phyloP scores from a whole-genome alignment of 805 yeast species.

The Hanseniaspora jakobsenii region DNA sequence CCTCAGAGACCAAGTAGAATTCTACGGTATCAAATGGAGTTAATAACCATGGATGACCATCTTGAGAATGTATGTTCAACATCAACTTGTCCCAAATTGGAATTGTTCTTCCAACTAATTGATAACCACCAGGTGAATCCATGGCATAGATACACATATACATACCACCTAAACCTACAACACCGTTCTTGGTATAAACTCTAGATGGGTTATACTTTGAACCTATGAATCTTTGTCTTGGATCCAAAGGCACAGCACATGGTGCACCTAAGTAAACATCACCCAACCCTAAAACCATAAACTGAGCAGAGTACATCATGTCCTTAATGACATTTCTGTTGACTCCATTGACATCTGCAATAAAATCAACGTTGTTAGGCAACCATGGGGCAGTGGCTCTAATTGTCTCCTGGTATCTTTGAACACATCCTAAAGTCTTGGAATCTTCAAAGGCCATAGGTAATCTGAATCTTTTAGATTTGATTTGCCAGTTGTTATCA shows the following conservation, averaged over 20 bases:
- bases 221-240: slow-evolving; percentile 85
- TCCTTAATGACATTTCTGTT: slow-evolving; percentile 64
- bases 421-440: slow-evolving; percentile 77
- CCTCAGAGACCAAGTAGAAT: slow-evolving; percentile 83
- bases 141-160: slow-evolving; percentile 97
- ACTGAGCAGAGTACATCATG: slow-evolving; percentile 79
- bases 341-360: slow-evolving; percentile 77
- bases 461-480: slow-evolving; percentile 66
- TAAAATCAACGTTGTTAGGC: slow-evolving; percentile 93
- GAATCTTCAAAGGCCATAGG: slow-evolving; percentile 97
- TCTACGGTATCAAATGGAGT: slow-evolving; percentile 89
- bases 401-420: slow-evolving; percentile 85
- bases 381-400: slow-evolving; percentile 92
- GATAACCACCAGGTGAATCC: slow-evolving; percentile 98
- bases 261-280: slow-evolving; percentile 98
- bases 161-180: slow-evolving; percentile 97
- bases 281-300: slow-evolving; percentile 87
- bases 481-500: slow-evolving; percentile 73
- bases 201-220: slow-evolving; percentile 93
- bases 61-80: slow-evolving; percentile 52
- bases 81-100: slow-evolving; percentile 96
- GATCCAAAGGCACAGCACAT: slow-evolving; percentile 95
- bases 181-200: slow-evolving; percentile 91
- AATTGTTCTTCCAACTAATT: slow-evolving; percentile 87
- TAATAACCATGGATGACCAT: slow-evolving; percentile 74